These are phyloP conservation scores for Dryas octopetala DNA, from an alignment of 306 rosid species.

Conservation along the genomic window DNA sequence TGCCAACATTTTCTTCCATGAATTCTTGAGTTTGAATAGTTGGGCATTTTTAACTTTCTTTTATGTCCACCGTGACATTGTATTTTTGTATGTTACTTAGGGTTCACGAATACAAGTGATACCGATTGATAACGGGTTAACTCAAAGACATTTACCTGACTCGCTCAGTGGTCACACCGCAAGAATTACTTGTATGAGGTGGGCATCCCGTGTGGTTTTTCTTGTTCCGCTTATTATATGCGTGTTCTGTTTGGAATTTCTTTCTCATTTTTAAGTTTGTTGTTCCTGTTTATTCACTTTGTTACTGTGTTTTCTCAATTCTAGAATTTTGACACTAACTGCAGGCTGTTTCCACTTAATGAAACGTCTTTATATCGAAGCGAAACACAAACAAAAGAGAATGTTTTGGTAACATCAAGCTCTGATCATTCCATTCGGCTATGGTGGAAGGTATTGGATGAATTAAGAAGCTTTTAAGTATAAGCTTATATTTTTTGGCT, in stretches of 20 bases:
- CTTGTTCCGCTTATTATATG: neutral
- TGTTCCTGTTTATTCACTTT: neutral
- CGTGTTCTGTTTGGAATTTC: neutral
- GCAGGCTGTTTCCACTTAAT: constrained; percentile 68
- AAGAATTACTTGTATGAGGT: constrained; percentile 86
- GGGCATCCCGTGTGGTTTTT: constrained; percentile 9
- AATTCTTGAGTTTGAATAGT: neutral
- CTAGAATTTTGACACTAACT: constrained; percentile 15
- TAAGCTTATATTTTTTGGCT: neutral
- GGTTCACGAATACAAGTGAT: constrained; percentile 47
- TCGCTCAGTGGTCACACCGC: constrained; percentile 53
- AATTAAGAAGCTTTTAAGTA: constrained; percentile 1
- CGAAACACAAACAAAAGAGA: constrained; percentile 37
- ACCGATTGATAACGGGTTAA: constrained; percentile 27
- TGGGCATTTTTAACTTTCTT: neutral
- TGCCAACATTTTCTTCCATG: neutral
- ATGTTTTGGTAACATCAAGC: constrained; percentile 75
- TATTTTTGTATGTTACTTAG: constrained; percentile 27
- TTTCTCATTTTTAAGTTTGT: neutral
- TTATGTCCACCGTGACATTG: constrained; percentile 4
- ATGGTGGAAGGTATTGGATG: constrained; percentile 74
- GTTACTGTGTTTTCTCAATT: neutral
- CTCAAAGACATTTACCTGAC: constrained; percentile 6
- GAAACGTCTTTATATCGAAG: constrained; percentile 50
- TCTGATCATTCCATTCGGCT: constrained; percentile 77